A percentile compares a stretch with the other conserved stretches of the same genome.
These are phyloP conservation scores for Colletotrichum horii DNA, from an alignment of 2,329 filamentous ascomycete species.

Conservation along the genomic window DNA sequence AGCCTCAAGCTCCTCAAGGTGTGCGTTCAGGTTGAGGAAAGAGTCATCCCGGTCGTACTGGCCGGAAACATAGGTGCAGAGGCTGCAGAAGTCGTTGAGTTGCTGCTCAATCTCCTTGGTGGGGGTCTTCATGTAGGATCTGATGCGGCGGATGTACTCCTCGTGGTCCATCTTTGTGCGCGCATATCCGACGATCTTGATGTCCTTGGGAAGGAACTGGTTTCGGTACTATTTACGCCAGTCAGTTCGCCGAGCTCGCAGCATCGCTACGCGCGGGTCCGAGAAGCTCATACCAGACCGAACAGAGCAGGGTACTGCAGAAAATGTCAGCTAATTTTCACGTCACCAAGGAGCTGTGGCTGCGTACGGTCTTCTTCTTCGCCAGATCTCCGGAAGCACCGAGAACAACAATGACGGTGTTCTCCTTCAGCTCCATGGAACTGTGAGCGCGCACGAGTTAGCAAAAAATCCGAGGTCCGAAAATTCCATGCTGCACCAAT, in stretches of 20 bases:
- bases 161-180: conserved; percentile 99
- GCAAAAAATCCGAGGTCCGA: conserved; percentile 1
- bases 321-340: conserved; percentile 30
- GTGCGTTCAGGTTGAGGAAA: conserved; percentile 83
- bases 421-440: conserved; percentile 94
- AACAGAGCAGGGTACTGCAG: conserved; percentile 92
- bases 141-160: conserved; percentile 92
- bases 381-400: conserved; percentile 97
- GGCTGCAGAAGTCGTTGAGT: conserved; percentile 83
- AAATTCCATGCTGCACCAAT: not conserved
- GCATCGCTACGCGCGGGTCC: not conserved
- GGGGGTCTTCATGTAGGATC: conserved; percentile 98
- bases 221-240: conserved; percentile 78
- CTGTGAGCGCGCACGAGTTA: conserved; percentile 47
- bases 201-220: conserved; percentile 96
- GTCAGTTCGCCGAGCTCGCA: conserved; percentile 4
- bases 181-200: conserved; percentile 97
- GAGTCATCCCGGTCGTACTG: conserved; percentile 98
- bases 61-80: conserved; percentile 94
- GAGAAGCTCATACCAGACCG: conserved; percentile 77
- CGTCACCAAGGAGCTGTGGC: not conserved
- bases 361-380: conserved; percentile 95
- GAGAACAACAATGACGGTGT: conserved; percentile 95
- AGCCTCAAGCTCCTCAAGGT: conserved; percentile 85
- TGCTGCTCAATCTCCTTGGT: conserved; percentile 98